These are phyloP conservation scores for Nevesoporus exiguus DNA, from an alignment of 768 basidiomycete species.

Conservation along the genomic window DNA sequence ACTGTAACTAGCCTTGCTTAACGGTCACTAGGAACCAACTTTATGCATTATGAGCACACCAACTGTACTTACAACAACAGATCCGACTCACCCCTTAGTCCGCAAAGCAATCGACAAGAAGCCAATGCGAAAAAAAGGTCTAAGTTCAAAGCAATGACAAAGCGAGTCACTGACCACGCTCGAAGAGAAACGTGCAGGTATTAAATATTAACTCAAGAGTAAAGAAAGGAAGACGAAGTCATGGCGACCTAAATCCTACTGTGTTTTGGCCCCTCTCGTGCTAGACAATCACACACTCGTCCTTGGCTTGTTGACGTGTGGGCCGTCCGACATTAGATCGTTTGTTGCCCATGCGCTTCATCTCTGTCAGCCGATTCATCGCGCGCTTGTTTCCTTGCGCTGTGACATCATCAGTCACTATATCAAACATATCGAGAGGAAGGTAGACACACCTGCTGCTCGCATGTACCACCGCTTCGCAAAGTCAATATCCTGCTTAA, in stretches of 20 bases:
- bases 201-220: constrained; percentile 6
- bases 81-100: not conserved
- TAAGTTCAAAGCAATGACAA: constrained; percentile 3
- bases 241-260: constrained; percentile 9
- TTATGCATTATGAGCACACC: no score
- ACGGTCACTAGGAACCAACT: no score
- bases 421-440: not conserved
- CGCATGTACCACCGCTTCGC: constrained; percentile 99
- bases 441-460: constrained; percentile 75
- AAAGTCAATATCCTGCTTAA: constrained; percentile 93
- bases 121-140: constrained; percentile 3
- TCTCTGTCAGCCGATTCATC: constrained; percentile 92
- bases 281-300: constrained; percentile 85
- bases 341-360: constrained; percentile 86
- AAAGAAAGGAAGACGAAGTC: not conserved
- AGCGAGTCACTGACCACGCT: constrained; percentile 7
- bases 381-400: constrained; percentile 98
- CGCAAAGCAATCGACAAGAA: constrained; percentile 18
- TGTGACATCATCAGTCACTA: constrained; percentile 29
- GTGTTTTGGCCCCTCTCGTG: not conserved
- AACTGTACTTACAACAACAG: not conserved
- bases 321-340: constrained; percentile 76
- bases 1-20: no score
- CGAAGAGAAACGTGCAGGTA: constrained; percentile 9
- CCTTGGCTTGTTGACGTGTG: constrained; percentile 89